Base-by-base conservation (phyloP, 2,329 filamentous ascomycete species). In the Botrytis sinoallii region DNA sequence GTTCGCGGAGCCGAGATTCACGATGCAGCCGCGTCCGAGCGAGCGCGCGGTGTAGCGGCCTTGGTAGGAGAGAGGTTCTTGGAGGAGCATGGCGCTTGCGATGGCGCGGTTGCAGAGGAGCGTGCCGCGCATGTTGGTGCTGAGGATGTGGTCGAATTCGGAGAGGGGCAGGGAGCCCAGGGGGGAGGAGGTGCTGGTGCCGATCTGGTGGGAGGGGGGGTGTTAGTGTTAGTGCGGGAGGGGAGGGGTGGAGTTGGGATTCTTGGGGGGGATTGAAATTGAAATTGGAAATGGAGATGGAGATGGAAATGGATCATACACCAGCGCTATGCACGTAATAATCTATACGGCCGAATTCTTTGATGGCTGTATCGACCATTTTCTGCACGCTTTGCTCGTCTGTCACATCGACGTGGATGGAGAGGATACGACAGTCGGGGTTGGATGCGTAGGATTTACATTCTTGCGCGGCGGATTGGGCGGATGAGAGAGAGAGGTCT, bases 251-350 rank as follows among this genome's bases (percentile, higher is more conserved):
- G 4, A 35, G 35, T 35, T 35, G 35, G 35, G 35, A 38, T 38
- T 38, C 35, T 38, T 38, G 4, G 4, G 35, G 35, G 35, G 35
- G 4, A 38, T 5, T 38, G 35, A 6, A 38, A 38, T 1, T 40
- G 38, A 7, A 10, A 38, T 12, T 42, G 1, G 42, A 16, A 6
- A 12, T 20, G 42, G 7, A 12, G 6, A 1, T 7, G 16, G 20
- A 3, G 12, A 35, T 22, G 8, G 9, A 6, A 12, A 35, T 20
- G 46, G 2, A 3, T 20, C 29, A 0, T 60, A 77, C 74, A 25
- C 76, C 75, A 0, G 88, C 88, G 8, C 88, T 83, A 66, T 89
- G 88, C 9, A 86, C 86, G 35, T 86, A 85, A 9, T 87, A 86
- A 75, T 88, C 85, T 25, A 89, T 83, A 63, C 84, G 84, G 9